phyloP scores from a whole-genome alignment of 768 basidiomycete genomes.

The Rhizopogon vesiculosus region DNA sequence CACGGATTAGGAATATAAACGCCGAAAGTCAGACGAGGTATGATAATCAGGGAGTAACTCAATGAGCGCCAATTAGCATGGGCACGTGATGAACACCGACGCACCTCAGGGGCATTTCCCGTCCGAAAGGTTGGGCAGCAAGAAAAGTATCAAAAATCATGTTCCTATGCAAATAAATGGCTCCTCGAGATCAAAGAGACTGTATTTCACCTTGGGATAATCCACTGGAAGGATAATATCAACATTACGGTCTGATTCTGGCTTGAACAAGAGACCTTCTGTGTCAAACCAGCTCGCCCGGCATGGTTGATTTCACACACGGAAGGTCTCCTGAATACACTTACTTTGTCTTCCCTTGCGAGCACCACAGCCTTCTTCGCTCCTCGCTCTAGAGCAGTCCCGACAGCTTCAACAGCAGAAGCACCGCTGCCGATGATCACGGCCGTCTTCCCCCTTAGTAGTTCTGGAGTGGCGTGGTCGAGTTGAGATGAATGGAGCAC shows the following conservation, averaged over 20 bases:
- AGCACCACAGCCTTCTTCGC: constrained; percentile 33
- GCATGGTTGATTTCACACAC: background rate
- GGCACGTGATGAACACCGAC: background rate
- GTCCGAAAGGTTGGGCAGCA: constrained; percentile 47
- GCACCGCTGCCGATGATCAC: constrained; percentile 51
- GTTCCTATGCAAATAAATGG: constrained; percentile 21
- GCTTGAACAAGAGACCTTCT: constrained; percentile 25
- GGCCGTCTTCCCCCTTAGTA: constrained; percentile 35
- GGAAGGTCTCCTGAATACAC: constrained; percentile 8
- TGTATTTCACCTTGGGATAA: constrained; percentile 30
- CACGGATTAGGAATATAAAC: background rate
- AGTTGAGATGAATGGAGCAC: constrained; percentile 47
- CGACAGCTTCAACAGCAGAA: constrained; percentile 44
- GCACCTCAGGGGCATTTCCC: constrained; percentile 46
- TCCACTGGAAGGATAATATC: constrained; percentile 32
- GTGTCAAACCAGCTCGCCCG: constrained; percentile 60
- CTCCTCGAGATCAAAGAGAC: background rate
- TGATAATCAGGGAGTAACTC: background rate
- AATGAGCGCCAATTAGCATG: background rate
- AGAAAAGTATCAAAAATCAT: constrained; percentile 43
- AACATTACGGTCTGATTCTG: background rate
- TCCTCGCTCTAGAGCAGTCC: constrained; percentile 29
- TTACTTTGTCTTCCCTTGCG: constrained; percentile 34
- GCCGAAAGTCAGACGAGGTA: background rate
- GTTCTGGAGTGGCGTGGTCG: constrained; percentile 27